These are phyloP conservation scores for Helicostylum pulchrum DNA, from an alignment of 192 early-diverging fungal genomes.

Conservation along the genomic window DNA sequence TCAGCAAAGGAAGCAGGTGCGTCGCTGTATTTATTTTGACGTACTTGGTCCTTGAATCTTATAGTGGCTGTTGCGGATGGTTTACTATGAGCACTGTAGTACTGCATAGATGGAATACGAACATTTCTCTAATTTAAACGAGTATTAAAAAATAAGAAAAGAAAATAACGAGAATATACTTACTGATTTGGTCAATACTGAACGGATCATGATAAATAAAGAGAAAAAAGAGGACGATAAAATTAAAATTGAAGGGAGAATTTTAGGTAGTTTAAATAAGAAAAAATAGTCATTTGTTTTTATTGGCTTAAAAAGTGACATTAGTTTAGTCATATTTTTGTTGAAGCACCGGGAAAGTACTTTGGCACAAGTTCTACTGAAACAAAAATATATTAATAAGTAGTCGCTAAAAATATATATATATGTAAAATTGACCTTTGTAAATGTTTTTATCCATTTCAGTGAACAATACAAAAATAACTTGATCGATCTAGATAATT, in stretches of 20 bases:
- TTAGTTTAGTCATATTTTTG: not conserved
- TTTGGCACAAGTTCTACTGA: slow-evolving; percentile 8
- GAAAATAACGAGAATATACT: not conserved
- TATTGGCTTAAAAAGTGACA: too few relatives aligned
- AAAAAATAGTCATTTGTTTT: too few relatives aligned
- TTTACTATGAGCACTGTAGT: slow-evolving; percentile 44
- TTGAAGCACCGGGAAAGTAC: slow-evolving; percentile 15
- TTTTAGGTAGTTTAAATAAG: too few relatives aligned
- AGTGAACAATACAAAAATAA: slow-evolving; percentile 77
- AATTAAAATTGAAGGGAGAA: too few relatives aligned
- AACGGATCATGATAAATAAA: too few relatives aligned
- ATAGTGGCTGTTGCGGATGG: slow-evolving; percentile 26
- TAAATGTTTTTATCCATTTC: slow-evolving; percentile 47
- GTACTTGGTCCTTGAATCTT: slow-evolving; percentile 29
- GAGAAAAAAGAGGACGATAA: too few relatives aligned
- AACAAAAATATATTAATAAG: too few relatives aligned
- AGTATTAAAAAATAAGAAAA: not conserved
- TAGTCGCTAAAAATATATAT: not conserved
- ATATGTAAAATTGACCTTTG: slow-evolving; percentile 20
- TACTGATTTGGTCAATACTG: too few relatives aligned
- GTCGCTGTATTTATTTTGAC: slow-evolving; percentile 25
- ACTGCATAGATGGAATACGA: slow-evolving; percentile 27
- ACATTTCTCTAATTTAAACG: too few relatives aligned
- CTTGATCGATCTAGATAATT: slow-evolving; percentile 48
- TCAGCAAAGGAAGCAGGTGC: slow-evolving; percentile 69